Conservation (phyloP, 192 early-diverging fungal species). For the Oehlia diaphana region DNA sequence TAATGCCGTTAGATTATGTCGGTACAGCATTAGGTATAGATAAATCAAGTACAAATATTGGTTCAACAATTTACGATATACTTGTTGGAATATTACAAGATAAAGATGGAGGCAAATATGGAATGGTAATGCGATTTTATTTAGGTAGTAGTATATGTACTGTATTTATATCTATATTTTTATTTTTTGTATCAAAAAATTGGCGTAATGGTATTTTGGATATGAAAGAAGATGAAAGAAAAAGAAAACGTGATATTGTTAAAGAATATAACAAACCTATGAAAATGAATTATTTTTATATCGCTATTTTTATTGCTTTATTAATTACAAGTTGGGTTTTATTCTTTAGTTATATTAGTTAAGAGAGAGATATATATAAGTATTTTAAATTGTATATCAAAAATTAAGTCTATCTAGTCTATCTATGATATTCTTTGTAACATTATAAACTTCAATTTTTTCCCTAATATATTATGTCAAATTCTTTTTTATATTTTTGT, state of each 20-base stretch:
- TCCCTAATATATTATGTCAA: too few relatives aligned
- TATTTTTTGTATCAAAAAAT: neutral
- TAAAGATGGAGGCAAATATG: neutral
- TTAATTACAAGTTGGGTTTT: slow-evolving; percentile 8
- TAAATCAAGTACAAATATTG: slow-evolving; percentile 8
- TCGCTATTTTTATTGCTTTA: neutral
- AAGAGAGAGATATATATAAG: too few relatives aligned
- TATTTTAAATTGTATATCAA: too few relatives aligned
- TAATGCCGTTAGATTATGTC: slow-evolving; percentile 17
- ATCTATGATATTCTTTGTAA: too few relatives aligned
- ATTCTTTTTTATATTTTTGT: too few relatives aligned
- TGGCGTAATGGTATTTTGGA: neutral
- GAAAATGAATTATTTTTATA: neutral
- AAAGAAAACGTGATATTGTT: neutral
- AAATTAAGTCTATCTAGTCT: too few relatives aligned
- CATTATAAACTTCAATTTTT: too few relatives aligned
- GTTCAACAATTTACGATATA: neutral
- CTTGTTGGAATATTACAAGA: slow-evolving; percentile 8
- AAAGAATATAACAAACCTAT: neutral
- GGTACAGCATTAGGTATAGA: neutral
- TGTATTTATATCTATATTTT: neutral
- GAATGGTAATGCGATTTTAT: neutral
- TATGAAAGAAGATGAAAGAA: neutral
- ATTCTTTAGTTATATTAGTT: neutral
- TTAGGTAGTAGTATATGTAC: neutral